Evolutionary conservation across 257 asterid species (phyloP).

Genomic region (Nicotiana obtusifolia): DNA sequence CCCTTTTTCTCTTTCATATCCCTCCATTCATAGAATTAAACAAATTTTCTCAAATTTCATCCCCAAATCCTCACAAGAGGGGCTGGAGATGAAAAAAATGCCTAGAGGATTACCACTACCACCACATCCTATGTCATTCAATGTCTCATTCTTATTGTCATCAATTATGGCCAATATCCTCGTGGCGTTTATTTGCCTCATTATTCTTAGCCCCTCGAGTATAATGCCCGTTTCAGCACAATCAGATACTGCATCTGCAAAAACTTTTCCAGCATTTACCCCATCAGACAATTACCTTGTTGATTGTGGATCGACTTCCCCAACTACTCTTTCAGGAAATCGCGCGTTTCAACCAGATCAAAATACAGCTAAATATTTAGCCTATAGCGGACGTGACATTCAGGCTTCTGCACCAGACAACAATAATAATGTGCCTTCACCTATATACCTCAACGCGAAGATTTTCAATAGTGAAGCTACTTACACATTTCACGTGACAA

Average conservation of each 20-base stretch:
- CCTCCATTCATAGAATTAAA: neutral
- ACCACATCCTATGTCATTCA: neutral
- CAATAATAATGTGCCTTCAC: conserved; percentile 28
- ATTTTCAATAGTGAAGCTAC: conserved; percentile 48
- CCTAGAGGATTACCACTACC: conserved; percentile 16
- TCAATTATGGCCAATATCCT: conserved; percentile 37
- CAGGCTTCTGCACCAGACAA: conserved; percentile 26
- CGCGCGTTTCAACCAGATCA: conserved; percentile 42
- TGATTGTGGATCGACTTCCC: conserved; percentile 45
- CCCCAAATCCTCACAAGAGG: conserved; percentile 31
- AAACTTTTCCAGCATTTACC: conserved; percentile 34
- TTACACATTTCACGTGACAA: conserved; percentile 52
- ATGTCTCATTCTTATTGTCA: conserved; percentile 6
- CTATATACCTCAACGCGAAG: conserved; percentile 50
- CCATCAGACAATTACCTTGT: conserved; percentile 61
- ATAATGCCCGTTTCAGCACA: conserved; percentile 9
- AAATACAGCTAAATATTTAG: conserved; percentile 29
- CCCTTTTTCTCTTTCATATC: neutral
- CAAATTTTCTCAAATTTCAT: neutral
- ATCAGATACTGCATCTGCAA: conserved; percentile 34
- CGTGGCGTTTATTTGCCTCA: conserved; percentile 32
- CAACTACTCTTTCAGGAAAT: conserved; percentile 31
- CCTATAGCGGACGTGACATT: conserved; percentile 33
- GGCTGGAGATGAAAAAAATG: conserved; percentile 44
- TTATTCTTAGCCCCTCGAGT: neutral